Conservation (phyloP, 2,329 filamentous ascomycete species). For the Diaporthe velutina region DNA sequence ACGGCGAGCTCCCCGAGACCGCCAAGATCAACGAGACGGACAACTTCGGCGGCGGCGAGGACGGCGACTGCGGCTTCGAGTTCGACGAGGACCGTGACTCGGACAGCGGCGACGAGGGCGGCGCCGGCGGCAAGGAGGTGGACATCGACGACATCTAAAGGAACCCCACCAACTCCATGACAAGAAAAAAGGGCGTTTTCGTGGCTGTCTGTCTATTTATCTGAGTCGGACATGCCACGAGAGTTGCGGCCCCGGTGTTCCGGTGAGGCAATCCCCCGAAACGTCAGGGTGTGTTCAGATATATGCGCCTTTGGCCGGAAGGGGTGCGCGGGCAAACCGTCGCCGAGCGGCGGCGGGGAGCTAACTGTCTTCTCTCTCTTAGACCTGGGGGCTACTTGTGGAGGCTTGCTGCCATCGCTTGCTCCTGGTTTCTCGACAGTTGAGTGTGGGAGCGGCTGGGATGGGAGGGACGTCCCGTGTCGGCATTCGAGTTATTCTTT, state of each 20-base stretch:
- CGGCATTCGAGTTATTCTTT: conserved; percentile 28
- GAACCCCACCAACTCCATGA: background rate
- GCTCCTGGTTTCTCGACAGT: conserved; percentile 58
- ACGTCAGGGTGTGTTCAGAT: background rate
- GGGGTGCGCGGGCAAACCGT: background rate
- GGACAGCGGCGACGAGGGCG: conserved; percentile 65
- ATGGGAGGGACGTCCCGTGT: conserved; percentile 71
- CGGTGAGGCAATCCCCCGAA: background rate
- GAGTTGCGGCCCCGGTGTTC: background rate
- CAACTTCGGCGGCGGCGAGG: conserved; percentile 90
- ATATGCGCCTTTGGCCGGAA: background rate
- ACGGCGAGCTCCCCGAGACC: conserved; percentile 95
- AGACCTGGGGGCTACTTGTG: conserved; percentile 50
- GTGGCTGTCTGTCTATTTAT: background rate
- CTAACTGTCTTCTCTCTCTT: conserved; percentile 76
- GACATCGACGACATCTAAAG: conserved; percentile 94
- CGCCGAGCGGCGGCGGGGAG: conserved; percentile 35
- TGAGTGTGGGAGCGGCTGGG: conserved; percentile 56
- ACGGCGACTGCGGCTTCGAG: conserved; percentile 97
- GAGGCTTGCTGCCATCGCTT: background rate
- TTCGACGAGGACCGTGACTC: conserved; percentile 93
- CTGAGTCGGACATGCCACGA: background rate
- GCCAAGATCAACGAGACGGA: conserved; percentile 99
- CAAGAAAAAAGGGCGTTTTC: background rate
- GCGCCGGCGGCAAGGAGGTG: conserved; percentile 72